Base-by-base conservation (phyloP, 805 yeast genomes). In the Middelhovenomyces tepae region DNA sequence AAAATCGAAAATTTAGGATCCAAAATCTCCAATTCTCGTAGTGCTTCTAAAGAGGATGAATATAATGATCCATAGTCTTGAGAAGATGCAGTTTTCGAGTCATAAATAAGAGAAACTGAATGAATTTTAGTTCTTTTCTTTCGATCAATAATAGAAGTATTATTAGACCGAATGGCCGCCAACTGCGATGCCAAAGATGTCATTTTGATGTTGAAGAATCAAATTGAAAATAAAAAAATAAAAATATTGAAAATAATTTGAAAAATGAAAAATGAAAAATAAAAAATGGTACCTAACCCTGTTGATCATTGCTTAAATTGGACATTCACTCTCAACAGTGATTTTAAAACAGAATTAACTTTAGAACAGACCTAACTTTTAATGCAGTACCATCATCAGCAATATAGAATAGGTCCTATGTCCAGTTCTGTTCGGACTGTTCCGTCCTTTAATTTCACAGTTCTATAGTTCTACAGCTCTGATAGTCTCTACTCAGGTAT, bases 21-120 rank as follows among this genome's bases (percentile, higher is more conserved):
- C 18, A 89, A 56, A 13, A 69, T 62, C 28, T 69, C 71, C 33
- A 91, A 64, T 45, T 82, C 87, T 19, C 72, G 75, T 28, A 87
- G 65, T 0, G 94, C 94, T 36, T 81, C 91, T 5, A 71, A 48
- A 2, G 91, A 79, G 36, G 72, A 72, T 33, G 76, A 71, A 50
- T 69, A 81, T 37, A 91, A 75, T 28, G 78, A 67, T 46, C 86
- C 95, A 50, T 73, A 87, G 55, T 91, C 98, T 62, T 91, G 97
- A 22, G 87, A 72, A n/a, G 93, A 83, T 11, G 98, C 98, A 40
- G 75, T 76, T 47, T 78, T 75, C 7, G 95, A 69, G 27, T 84
- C 93, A 55, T 79, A 87, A 17, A 91, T 70, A 43, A 91, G 71
- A 30, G 98, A 91, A 24, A 84, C 78, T 23, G 94, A 75, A 53